Evolutionary conservation across 352 stramenopile species (phyloP), one percentile per base, ranked within the genome.

Genomic region (Plasmopara halstedii): DNA sequence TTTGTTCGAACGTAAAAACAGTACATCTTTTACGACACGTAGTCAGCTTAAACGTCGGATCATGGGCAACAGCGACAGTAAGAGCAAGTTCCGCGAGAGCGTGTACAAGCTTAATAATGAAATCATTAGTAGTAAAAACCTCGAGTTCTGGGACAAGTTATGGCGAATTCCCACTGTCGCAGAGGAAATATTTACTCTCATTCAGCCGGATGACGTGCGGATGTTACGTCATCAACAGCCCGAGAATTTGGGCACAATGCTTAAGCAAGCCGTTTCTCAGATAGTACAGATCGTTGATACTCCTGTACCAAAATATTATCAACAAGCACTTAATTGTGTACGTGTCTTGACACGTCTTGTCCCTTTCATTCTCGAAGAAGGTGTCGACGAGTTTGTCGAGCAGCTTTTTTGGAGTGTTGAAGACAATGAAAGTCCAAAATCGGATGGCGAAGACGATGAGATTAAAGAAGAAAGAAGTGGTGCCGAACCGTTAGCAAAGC

Each of bases 101-200:
- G 82, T 94, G 40, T 91, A 94, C 69, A 94, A 94, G 73, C 76
- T 94, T 58, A 91, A 87, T 63, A 91, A 94, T 36, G 79, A 94
- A 47, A 70, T 88, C 7, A 72, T 94, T 31, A 88, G 75, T 40
- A 64, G 64, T 56, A 88, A 88, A 62, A 86, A 88, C 56, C 76
- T 91, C 55, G 82, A 94, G 60, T 94, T 94, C 63, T 94, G 82
- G 82, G 80, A 91, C 62, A 94, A 94, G 50, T 61, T 94, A 7
- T 94, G 82, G 82, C 80, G 79, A 54, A 90, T 94, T 43, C 82
- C 75, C 35, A 94, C 82, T 4, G 82, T 88, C 20, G 82, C 82
- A 23, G 82, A 94, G 49, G 82, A 94, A 54, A 90, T 94, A 62
- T 91, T 91, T 59, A 91, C 80, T 59, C 77, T 94, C 56, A 89